Evolutionary conservation across 768 basidiomycete genomes (phyloP).

Genomic region (Amanita inopinata): DNA sequence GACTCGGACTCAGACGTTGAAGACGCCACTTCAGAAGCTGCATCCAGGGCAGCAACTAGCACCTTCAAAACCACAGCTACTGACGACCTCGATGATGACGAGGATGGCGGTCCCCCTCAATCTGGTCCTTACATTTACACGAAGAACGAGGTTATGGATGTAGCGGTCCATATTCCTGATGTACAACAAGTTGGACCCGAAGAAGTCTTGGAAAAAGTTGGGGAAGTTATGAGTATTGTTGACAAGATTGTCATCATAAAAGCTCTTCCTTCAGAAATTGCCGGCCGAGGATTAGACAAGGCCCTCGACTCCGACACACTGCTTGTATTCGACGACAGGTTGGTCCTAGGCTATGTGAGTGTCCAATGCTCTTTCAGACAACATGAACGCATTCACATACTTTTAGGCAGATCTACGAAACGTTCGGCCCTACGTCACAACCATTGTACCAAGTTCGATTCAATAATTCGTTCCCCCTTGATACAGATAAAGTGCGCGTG

Average conservation of each 20-base stretch:
- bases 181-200: slow-evolving; percentile 50
- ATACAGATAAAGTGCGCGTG: slow-evolving; percentile 41
- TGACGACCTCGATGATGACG: slow-evolving; percentile 45
- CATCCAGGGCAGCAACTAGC: slow-evolving; percentile 11
- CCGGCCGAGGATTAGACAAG: slow-evolving; percentile 40
- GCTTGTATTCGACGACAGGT: slow-evolving; percentile 82
- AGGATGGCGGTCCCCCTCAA: slow-evolving; percentile 33
- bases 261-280: slow-evolving; percentile 38
- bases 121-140: slow-evolving; percentile 45
- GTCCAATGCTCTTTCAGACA: neutral
- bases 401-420: slow-evolving; percentile 71
- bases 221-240: slow-evolving; percentile 69
- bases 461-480: slow-evolving; percentile 52
- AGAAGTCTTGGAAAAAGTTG: slow-evolving; percentile 67
- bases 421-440: slow-evolving; percentile 87
- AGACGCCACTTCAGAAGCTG: slow-evolving; percentile 23
- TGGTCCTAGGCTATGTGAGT: slow-evolving; percentile 85
- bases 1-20: slow-evolving; percentile 30
- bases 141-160: slow-evolving; percentile 60
- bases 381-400: slow-evolving; percentile 10
- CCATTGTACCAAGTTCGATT: slow-evolving; percentile 89
- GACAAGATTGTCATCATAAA: slow-evolving; percentile 66
- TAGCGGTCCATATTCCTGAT: slow-evolving; percentile 50
- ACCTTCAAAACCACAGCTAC: slow-evolving; percentile 12
- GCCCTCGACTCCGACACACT: slow-evolving; percentile 86